Percentiles rank a stretch among this genome's conserved stretches.
phyloP scores from a whole-genome alignment of 768 basidiomycete species.

The Psilocybe sp. region DNA sequence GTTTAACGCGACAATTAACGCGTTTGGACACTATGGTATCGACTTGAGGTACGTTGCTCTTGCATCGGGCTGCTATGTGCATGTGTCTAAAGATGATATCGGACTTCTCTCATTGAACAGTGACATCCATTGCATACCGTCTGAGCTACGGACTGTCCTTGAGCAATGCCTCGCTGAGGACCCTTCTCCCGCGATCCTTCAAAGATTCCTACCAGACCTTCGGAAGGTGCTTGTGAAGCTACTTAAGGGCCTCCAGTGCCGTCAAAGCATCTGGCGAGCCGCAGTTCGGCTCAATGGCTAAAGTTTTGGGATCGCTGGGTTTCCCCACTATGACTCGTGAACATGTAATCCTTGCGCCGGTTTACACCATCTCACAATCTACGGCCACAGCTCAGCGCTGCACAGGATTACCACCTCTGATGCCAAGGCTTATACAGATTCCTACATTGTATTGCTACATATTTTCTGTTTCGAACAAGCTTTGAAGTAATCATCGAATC shows the following conservation, averaged over 20 bases:
- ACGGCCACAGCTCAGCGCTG: too few species aligned
- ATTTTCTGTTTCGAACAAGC: too few species aligned
- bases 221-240: slow-evolving; percentile 79
- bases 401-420: too few species aligned
- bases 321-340: too few species aligned
- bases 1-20: slow-evolving; percentile 76
- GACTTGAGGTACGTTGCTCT: slow-evolving; percentile 60
- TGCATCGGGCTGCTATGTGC: neutral
- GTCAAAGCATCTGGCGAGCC: slow-evolving; percentile 55
- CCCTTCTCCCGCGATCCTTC: slow-evolving; percentile 68
- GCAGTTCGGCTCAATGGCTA: neutral
- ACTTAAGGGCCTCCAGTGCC: slow-evolving; percentile 77
- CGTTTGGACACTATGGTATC: slow-evolving; percentile 74
- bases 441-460: too few species aligned
- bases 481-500: too few species aligned
- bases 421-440: too few species aligned
- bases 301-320: too few species aligned
- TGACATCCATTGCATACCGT: slow-evolving; percentile 61
- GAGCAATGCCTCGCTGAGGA: slow-evolving; percentile 74
- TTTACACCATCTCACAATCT: too few species aligned
- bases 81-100: neutral
- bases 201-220: slow-evolving; percentile 77
- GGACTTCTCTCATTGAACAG: slow-evolving; percentile 28
- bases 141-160: slow-evolving; percentile 61
- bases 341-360: too few species aligned